Evolutionary conservation across 176 grass and related monocot genomes (phyloP).

Genomic region (Lolium perenne): DNA sequence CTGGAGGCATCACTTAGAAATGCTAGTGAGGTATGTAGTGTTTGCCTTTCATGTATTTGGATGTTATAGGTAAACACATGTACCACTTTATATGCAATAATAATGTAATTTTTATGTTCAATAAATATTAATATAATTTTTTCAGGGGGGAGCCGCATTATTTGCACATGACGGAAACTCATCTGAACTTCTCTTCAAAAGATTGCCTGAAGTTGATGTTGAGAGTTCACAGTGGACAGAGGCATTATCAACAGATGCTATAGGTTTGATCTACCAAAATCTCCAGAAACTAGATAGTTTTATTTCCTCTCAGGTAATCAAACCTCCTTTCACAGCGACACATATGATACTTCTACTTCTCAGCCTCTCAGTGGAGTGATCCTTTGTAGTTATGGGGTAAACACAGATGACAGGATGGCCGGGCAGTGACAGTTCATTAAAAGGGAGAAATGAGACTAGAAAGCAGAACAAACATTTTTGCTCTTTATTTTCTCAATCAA

Average conservation of each 20-base stretch:
- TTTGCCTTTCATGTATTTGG: conserved; percentile 36
- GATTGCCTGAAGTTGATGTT: conserved; percentile 59
- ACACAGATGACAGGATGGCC: not conserved
- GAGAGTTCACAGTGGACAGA: conserved; percentile 73
- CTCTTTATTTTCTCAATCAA: not conserved
- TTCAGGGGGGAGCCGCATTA: conserved; percentile 25
- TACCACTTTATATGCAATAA: not conserved
- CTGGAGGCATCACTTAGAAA: conserved; percentile 69
- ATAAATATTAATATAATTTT: not conserved
- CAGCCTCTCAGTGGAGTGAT: not conserved
- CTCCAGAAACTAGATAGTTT: conserved; percentile 66
- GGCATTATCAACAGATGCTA: conserved; percentile 58
- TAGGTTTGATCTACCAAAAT: conserved; percentile 80
- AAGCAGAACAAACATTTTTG: not conserved
- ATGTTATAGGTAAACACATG: not conserved
- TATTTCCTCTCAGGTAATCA: conserved; percentile 66
- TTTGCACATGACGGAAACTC: not conserved
- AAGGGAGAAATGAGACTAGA: not conserved
- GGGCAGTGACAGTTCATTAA: not conserved
- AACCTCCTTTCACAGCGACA: not conserved
- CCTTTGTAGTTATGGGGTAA: not conserved
- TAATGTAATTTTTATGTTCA: too few species aligned
- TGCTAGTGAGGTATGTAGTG: conserved; percentile 53
- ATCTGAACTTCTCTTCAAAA: conserved; percentile 53
- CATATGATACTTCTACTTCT: not conserved